A percentile compares a stretch with the other conserved stretches of the same genome.
phyloP scores from a whole-genome alignment of 1,284 basidiomycete genomes.

The Cryptococcus sp. region DNA sequence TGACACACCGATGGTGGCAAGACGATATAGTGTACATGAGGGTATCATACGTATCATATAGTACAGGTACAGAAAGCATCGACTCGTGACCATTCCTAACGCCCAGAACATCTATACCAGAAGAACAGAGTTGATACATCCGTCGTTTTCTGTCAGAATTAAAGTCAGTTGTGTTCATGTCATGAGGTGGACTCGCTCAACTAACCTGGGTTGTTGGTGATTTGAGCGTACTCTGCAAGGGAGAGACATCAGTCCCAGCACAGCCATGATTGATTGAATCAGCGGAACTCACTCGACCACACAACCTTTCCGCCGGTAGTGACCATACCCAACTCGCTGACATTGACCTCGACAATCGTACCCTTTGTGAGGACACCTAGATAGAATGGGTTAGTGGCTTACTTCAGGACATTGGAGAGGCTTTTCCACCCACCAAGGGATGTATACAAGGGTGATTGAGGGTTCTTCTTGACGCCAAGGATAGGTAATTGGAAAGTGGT shows the following conservation, averaged over 20 bases:
- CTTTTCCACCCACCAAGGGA: conserved; percentile 54
- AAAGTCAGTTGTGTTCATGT: background rate
- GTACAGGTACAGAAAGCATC: background rate
- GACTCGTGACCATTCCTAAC: background rate
- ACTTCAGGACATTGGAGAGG: background rate
- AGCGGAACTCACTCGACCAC: conserved; percentile 57
- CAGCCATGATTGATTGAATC: background rate
- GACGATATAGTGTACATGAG: conserved; percentile 1
- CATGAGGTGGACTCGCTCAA: background rate
- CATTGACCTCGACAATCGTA: conserved; percentile 98
- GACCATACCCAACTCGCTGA: conserved; percentile 94
- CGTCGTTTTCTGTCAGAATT: conserved; percentile 71
- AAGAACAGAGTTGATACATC: conserved; percentile 92
- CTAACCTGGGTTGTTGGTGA: conserved; percentile 80
- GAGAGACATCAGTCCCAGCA: conserved; percentile 38
- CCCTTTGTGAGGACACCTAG: conserved; percentile 98
- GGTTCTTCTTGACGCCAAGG: conserved; percentile 98
- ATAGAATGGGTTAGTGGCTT: conserved; percentile 1
- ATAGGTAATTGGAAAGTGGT: conserved; percentile 99
- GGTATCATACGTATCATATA: background rate
- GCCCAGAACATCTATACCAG: conserved; percentile 46
- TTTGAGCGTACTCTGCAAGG: conserved; percentile 85
- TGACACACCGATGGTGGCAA: background rate
- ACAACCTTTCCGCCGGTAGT: conserved; percentile 94
- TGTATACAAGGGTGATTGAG: conserved; percentile 96